A percentile compares a stretch with the other conserved stretches of the same genome.
phyloP scores from a whole-genome alignment of 345 rosid genomes.

The Linum usitatissimum region DNA sequence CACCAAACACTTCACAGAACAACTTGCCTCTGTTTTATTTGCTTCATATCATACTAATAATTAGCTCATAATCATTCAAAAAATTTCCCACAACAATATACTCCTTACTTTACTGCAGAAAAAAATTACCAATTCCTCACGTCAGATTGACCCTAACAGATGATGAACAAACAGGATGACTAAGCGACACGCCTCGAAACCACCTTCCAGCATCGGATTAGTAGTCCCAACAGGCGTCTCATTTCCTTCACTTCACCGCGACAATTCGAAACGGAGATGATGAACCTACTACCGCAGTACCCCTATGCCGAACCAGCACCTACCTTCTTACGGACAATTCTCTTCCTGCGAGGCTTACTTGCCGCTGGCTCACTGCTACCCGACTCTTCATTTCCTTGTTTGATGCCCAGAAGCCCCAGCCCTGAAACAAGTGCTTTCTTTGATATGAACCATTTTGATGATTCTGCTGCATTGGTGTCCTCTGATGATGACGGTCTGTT shows the following conservation, averaged over 20 bases:
- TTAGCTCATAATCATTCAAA: no score
- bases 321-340: slow-evolving; percentile 73
- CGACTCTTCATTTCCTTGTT: slow-evolving; percentile 37
- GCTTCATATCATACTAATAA: no score
- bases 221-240: no score
- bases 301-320: slow-evolving; percentile 31
- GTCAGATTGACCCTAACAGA: no score
- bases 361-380: slow-evolving; percentile 33
- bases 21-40: no score
- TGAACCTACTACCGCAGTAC: neutral
- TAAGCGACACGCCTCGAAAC: no score
- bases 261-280: slow-evolving; percentile 17
- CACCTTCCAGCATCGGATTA: no score
- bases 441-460: slow-evolving; percentile 77
- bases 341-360: slow-evolving; percentile 64
- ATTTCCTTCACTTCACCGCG: neutral
- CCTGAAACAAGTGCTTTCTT: slow-evolving; percentile 69
- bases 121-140: no score
- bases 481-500: slow-evolving; percentile 47
- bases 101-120: no score
- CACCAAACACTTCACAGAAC: no score
- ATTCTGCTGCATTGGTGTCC: slow-evolving; percentile 14
- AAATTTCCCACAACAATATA: no score
- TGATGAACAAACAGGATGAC: no score
- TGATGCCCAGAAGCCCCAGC: slow-evolving; percentile 66